A percentile compares a stretch with the other conserved stretches of the same genome.
Conservation (phyloP, 2,329 filamentous ascomycete species). For the Triangularia verruculosa region DNA sequence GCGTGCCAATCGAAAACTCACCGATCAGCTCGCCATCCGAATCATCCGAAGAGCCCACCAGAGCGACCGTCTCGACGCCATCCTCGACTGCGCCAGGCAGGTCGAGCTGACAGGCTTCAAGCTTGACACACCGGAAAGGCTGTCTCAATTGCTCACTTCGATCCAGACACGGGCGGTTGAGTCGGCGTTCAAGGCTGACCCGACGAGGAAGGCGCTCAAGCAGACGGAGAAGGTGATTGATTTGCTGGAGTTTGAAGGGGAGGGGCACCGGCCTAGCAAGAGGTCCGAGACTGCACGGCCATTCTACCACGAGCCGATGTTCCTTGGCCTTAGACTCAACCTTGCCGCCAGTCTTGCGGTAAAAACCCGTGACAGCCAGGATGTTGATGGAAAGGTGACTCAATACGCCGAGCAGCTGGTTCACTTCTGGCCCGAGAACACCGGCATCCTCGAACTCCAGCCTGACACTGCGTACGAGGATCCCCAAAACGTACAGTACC, state of each 20-base stretch:
- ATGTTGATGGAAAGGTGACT: slow-evolving; percentile 35
- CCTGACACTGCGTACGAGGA: slow-evolving; percentile 32
- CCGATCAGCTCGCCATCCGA: slow-evolving; percentile 34
- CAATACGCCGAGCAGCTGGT: slow-evolving; percentile 39
- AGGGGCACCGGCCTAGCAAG: slow-evolving; percentile 36
- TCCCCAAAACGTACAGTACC: slow-evolving; percentile 32
- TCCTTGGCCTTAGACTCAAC: slow-evolving; percentile 42
- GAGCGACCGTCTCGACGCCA: slow-evolving; percentile 41
- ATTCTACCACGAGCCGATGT: slow-evolving; percentile 43
- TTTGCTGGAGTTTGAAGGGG: slow-evolving; percentile 41
- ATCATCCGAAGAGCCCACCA: slow-evolving; percentile 42
- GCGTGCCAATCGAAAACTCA: slow-evolving; percentile 41
- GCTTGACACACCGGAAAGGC: slow-evolving; percentile 41
- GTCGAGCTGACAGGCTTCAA: slow-evolving; percentile 45
- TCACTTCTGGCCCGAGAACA: slow-evolving; percentile 40
- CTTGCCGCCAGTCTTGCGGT: slow-evolving; percentile 41
- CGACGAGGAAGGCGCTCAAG: slow-evolving; percentile 42
- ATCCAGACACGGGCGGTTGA: slow-evolving; percentile 43
- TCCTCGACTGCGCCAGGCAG: slow-evolving; percentile 51
- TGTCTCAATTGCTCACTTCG: slow-evolving; percentile 39
- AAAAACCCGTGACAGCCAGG: slow-evolving; percentile 32
- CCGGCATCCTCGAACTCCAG: slow-evolving; percentile 39
- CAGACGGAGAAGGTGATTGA: slow-evolving; percentile 50
- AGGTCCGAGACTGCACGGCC: slow-evolving; percentile 26
- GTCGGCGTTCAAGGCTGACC: slow-evolving; percentile 34